Evolutionary conservation across 1,284 basidiomycete genomes (phyloP), one percentile per base, ranked within the genome.

Genomic region (Malassezia brasiliensis): DNA sequence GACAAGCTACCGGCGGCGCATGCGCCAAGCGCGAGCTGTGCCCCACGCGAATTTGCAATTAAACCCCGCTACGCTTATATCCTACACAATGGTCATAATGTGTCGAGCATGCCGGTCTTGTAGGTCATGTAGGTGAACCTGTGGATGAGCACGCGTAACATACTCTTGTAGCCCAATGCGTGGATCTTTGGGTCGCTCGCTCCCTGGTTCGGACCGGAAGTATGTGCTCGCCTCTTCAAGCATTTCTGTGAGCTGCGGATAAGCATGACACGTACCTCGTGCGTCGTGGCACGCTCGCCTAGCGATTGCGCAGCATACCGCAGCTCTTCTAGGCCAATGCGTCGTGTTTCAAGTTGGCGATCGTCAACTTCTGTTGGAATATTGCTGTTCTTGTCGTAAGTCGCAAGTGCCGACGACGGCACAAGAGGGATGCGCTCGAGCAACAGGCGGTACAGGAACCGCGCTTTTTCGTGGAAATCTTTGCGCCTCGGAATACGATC

Each of bases 121-220:
- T 38, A 37, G 17, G 35, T 30, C 47, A 48, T 48, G n/a, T 37
- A 37, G 25, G 47, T 37, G 19, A 48, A 48, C 31, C 47, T 48
- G 47, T 22, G 3, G 25, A 32, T 34, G 22, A 34, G 30, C 30
- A 15, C 22, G 20, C 28, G 12, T 14, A 1, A 56, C 53, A 14
- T 41, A 56, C 53, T 56, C 48, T 1, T 40, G 28, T 11, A 56
- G n/a, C 6, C 54, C 54, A 32, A 56, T 56, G 4, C 54, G 54
- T 14, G 49, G 42, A 10, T 25, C 36, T 8, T 46, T 42, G 5
- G 47, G 11, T 17, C 3, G n/a, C 8, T n/a, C 41, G 5, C n/a
- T 38, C 1, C 6, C 36, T 3, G 14, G 5, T 15, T 25, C 22
- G 3, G 14, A 38, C 1, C 2, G 35, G 14, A 36, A 51, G 31